phyloP scores from a whole-genome alignment of 2,329 filamentous ascomycete genomes.

The Metarhizium guizhouense region DNA sequence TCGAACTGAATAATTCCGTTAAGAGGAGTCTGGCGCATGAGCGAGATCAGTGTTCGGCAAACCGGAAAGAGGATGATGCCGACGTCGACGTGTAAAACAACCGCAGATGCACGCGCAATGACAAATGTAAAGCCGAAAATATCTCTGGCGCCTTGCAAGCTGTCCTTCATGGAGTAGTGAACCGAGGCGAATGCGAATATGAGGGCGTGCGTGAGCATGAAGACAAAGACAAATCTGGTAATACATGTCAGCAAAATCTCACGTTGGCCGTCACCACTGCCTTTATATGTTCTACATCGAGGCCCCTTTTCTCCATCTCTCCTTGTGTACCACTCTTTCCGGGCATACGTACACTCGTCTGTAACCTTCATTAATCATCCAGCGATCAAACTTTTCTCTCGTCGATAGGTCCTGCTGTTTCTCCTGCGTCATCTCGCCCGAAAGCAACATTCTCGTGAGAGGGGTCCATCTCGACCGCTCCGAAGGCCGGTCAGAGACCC shows the following conservation, averaged over 20 bases:
- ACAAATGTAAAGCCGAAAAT: conserved; percentile 69
- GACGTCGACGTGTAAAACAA: conserved; percentile 75
- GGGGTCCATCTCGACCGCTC: conserved; percentile 78
- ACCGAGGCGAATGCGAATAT: conserved; percentile 75
- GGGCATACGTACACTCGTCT: conserved; percentile 57
- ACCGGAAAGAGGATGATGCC: conserved; percentile 73
- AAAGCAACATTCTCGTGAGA: conserved; percentile 72
- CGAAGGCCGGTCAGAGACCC: conserved; percentile 29
- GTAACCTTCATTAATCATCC: conserved; percentile 88
- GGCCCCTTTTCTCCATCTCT: not conserved
- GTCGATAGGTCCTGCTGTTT: conserved; percentile 57
- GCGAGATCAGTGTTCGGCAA: conserved; percentile 75
- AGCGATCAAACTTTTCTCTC: conserved; percentile 68
- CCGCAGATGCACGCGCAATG: conserved; percentile 65
- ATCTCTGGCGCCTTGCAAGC: conserved; percentile 53
- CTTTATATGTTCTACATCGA: not conserved
- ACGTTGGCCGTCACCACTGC: not conserved
- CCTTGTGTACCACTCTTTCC: not conserved
- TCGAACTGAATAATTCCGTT: conserved; percentile 84
- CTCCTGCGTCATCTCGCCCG: conserved; percentile 72
- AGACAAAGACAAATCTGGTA: conserved; percentile 64
- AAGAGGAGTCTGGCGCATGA: conserved; percentile 69
- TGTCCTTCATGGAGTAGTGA: conserved; percentile 73
- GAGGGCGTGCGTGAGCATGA: conserved; percentile 63
- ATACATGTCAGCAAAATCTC: not conserved